phyloP scores from a whole-genome alignment of 306 rosid species.

The Prinsepia uniflora region DNA sequence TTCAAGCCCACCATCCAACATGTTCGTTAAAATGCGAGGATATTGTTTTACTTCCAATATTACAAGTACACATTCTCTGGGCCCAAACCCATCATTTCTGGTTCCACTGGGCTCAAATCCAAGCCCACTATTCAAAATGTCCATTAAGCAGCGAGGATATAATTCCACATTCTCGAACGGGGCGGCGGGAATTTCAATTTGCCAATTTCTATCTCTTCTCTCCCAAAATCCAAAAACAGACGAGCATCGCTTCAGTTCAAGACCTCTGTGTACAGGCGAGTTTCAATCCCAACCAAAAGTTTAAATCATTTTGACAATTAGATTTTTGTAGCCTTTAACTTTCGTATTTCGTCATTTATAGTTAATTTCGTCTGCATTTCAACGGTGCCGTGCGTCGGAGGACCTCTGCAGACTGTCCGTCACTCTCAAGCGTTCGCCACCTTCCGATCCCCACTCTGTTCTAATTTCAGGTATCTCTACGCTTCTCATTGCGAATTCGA shows the following conservation, averaged over 20 bases:
- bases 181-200: slow-evolving; percentile 24
- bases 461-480: slow-evolving; percentile 48
- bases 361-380: slow-evolving; percentile 71
- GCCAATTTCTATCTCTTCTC: background rate
- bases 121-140: background rate
- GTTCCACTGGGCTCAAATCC: background rate
- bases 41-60: no score
- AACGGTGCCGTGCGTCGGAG: slow-evolving; percentile 67
- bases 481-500: background rate
- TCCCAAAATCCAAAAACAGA: slow-evolving; percentile 9
- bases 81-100: background rate
- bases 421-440: slow-evolving; percentile 47
- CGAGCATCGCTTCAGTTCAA: slow-evolving; percentile 34
- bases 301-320: background rate
- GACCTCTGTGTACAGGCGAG: slow-evolving; percentile 40
- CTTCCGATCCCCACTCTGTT: slow-evolving; percentile 35
- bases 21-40: background rate
- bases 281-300: slow-evolving; percentile 5
- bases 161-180: background rate
- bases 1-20: background rate
- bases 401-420: slow-evolving; percentile 64
- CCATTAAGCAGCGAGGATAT: background rate
- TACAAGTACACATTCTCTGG: no score
- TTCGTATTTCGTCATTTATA: slow-evolving; percentile 17
- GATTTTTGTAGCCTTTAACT: background rate